phyloP scores from a whole-genome alignment of 345 rosid species.

The Moricandia moricandioides region DNA sequence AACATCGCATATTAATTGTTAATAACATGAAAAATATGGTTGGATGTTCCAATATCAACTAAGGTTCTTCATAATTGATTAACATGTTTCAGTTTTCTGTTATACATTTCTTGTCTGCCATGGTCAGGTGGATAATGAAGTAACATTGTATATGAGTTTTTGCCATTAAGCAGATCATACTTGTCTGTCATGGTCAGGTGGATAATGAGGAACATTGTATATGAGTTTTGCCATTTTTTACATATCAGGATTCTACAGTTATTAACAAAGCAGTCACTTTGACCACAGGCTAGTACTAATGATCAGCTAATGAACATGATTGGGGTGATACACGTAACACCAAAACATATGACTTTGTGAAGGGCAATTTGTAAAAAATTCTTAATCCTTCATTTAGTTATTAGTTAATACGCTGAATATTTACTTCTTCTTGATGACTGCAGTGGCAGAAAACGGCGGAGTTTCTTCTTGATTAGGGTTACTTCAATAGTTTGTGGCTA shows the following conservation, averaged over 20 bases:
- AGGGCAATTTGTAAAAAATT: too few relatives aligned
- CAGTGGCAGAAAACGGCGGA: too few relatives aligned
- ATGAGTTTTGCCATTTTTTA: background rate
- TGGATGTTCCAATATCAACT: background rate
- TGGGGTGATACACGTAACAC: constrained; percentile 60
- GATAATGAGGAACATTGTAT: background rate
- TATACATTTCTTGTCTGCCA: background rate
- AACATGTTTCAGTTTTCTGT: background rate
- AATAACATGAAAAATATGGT: background rate
- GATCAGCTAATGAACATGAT: background rate
- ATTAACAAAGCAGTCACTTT: background rate
- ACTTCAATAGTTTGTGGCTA: too few relatives aligned
- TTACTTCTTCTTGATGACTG: too few relatives aligned
- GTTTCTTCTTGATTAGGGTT: too few relatives aligned
- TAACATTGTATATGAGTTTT: background rate
- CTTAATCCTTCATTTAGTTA: too few relatives aligned
- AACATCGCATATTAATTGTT: too few relatives aligned
- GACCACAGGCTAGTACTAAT: background rate
- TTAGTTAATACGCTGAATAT: too few relatives aligned
- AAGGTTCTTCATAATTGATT: background rate
- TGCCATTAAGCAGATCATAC: background rate
- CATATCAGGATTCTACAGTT: background rate
- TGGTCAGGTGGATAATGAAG: background rate
- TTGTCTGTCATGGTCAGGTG: background rate
- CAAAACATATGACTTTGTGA: background rate